These are phyloP conservation scores for Scenedesmus sp. DNA, from an alignment of 163 green algal genomes.

Conservation along the genomic window DNA sequence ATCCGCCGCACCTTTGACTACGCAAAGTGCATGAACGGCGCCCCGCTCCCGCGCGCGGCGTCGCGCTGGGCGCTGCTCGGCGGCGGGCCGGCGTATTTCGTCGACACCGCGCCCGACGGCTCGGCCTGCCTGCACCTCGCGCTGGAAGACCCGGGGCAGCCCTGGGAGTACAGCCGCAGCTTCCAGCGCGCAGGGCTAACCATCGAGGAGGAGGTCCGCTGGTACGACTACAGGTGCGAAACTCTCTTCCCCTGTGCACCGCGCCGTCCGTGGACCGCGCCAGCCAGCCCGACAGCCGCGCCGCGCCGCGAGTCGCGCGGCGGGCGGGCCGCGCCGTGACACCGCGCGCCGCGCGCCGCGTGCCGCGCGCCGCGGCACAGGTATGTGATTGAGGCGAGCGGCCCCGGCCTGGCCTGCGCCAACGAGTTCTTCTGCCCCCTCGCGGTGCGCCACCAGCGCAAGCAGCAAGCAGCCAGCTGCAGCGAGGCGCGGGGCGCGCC, in stretches of 20 bases:
- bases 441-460: constrained; percentile 11
- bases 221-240: too few relatives aligned
- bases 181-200: constrained; percentile 27
- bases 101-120: neutral
- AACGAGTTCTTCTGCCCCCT: constrained; percentile 29
- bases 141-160: constrained; percentile 20
- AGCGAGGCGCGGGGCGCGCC: neutral
- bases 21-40: neutral
- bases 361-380: too few relatives aligned
- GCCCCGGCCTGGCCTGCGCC: neutral
- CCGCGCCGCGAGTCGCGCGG: too few relatives aligned
- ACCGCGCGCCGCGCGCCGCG: too few relatives aligned
- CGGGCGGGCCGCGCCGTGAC: too few relatives aligned
- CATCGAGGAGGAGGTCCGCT: constrained; percentile 37
- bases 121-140: constrained; percentile 42
- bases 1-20: neutral
- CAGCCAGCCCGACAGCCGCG: too few relatives aligned
- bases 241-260: too few relatives aligned
- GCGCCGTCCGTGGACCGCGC: too few relatives aligned
- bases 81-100: constrained; percentile 27
- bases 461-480: too few relatives aligned
- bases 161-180: neutral
- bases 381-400: constrained; percentile 9
- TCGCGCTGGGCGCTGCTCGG: constrained; percentile 2
- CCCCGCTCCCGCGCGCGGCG: neutral